Evolutionary conservation across 2,329 filamentous ascomycete species (phyloP), one percentile per base, ranked within the genome.

Genomic region (Setomelanomma holmii): DNA sequence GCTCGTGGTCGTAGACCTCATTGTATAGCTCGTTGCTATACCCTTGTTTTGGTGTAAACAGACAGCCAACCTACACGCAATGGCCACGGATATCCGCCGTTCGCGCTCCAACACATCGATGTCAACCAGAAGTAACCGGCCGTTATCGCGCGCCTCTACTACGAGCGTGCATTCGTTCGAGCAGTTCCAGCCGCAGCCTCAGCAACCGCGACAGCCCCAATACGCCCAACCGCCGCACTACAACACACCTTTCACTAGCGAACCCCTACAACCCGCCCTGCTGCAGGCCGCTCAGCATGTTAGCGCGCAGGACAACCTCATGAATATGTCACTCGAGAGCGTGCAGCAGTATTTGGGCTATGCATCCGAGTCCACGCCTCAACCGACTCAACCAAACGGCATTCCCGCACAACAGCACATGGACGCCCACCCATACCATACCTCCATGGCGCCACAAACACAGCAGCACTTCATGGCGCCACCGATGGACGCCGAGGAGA

Each of bases 141-240:
- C 79, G 40, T 71, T 75, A 16, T 81, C 79, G 22, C 75, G 79
- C 60, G 78, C 77, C 36, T 81, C 79, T 12, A 80, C 79, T 16
- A 76, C 79, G n/a, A 80, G 78, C 60, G 60, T 78, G 34, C 77
- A 79, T 40, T 76, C 72, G 14, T 73, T 73, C 54, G 69, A 71
- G 41, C 67, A 73, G 47, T 71, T 70, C 58, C 64, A 58, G 36
- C 57, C 55, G 33, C 60, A 61, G 17, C 55, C 48, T 10, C 60
- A 63, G 39, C 66, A 61, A 44, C 49, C 61, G 30, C 55, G 56
- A 7, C 47, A 49, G 10, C 19, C 40, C 23, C 61, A 55, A 17
- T 62, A 55, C 43, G 40, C 60, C 38, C 62, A 57, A 45, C 62
- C 63, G 47, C 60, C 65, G 45, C 65, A 69, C 42, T 71, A 67